Base-by-base conservation (phyloP, 805 yeast species). In the Isabelozyma rhagii region DNA sequence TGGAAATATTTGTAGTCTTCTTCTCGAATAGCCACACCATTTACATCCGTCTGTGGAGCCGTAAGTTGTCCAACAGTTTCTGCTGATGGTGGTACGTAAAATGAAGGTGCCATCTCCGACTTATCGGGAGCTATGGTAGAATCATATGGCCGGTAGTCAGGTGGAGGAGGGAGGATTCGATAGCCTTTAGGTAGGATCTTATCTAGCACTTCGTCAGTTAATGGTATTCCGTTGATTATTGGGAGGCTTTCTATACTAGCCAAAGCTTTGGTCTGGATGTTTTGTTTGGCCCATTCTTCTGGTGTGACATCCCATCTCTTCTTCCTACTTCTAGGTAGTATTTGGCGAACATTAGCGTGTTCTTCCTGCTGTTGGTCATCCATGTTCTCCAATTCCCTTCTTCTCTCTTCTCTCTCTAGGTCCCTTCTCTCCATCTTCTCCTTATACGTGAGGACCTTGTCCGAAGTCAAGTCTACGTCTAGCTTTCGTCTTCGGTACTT, bases 1-100 rank as follows among this genome's bases (percentile, higher is more conserved):
- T 87, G 85, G 64, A 92, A 91, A 58, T 85, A 80, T 60, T 81
- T 80, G 62, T 79, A 72, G 62, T 92, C 97, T 39, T 83, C 81
- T 36, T 82, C 84, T 56, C 83, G 87, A 66, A 89, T 84, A 60
- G 72, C 84, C 11, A 90, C 62, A 29, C 87, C 91, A 39, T 77
- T 75, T 0, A 84, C 76, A 0, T 85, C 90, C 0, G 91, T 73
- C 18, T 83, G 84, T 3, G 80, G 68, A 1, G 83, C 75, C 25
- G 80, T 51, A 57, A 52, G 73, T 8, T 31, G 15, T 2, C 14
- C 11, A 8, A 25, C 64, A 41, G 43, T 61, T 52, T 55, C 52
- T 11, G 55, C 63, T 14, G 66, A 77, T 18, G 81, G 83, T 0
- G 89, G 89, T 31, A 84, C 76, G 54, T 71, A 65, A 53, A 79